phyloP scores from a whole-genome alignment of 2,329 filamentous ascomycete species.

The Thelonectria olida region DNA sequence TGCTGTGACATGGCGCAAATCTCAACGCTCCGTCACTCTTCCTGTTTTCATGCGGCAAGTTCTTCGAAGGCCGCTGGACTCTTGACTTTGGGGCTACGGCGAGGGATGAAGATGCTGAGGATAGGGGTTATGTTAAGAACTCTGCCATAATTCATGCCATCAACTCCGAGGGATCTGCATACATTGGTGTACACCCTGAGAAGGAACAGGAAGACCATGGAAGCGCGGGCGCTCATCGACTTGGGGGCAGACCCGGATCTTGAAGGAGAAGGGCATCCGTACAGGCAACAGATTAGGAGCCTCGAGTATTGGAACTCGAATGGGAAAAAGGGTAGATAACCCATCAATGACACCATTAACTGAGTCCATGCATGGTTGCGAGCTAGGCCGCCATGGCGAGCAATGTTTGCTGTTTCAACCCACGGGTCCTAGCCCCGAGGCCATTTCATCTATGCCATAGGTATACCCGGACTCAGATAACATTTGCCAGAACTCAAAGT shows the following conservation, averaged over 20 bases:
- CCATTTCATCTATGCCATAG: background rate
- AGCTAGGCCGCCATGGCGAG: too few relatives aligned
- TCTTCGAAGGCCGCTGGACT: background rate
- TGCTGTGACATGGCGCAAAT: constrained; percentile 14
- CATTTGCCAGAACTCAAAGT: background rate
- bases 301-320: too few relatives aligned
- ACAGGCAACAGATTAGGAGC: too few relatives aligned
- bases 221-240: background rate
- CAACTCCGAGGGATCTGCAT: constrained; percentile 5
- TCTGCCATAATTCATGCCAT: constrained; percentile 23
- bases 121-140: constrained; percentile 12
- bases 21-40: constrained; percentile 12
- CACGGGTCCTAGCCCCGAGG: background rate
- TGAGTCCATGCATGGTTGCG: too few relatives aligned
- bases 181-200: constrained; percentile 1
- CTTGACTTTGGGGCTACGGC: constrained; percentile 22
- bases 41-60: background rate
- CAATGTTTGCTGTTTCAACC: background rate
- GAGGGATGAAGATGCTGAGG: constrained; percentile 21
- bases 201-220: background rate
- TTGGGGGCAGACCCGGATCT: background rate
- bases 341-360: too few relatives aligned
- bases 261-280: background rate
- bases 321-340: too few relatives aligned
- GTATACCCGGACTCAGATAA: background rate